Base-by-base conservation (phyloP, 2,329 filamentous ascomycete genomes). In the Botrytis fragariae region DNA sequence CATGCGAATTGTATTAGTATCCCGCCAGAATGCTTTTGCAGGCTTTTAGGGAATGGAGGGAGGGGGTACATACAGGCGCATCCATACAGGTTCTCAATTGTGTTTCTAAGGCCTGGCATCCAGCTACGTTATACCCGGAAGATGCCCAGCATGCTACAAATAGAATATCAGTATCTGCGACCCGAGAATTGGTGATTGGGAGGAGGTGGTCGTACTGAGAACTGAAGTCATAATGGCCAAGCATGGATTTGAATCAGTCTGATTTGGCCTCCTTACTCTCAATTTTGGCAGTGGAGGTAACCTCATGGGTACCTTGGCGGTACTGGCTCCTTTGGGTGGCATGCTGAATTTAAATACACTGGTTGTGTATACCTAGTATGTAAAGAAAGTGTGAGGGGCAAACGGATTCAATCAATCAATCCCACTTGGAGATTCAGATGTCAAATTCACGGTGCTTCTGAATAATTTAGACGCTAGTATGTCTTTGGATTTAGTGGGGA, bases 101-200 rank as follows among this genome's bases (percentile, higher is more conserved):
- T 72, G 86, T 85, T 82, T 91, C 89, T 77, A 91, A 80, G 60
- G 85, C 84, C 37, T 85, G 85, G 81, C 89, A 91, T 54, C 88
- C 89, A 20, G 85, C 80, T 9, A 87, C 85, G 81, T 84, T 91
- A 83, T 91, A 91, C 65, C 93, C 93, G 44, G 91, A 88, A 3
- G 93, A 95, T 1, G 93, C 93, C 93, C 93, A 96, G 83, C 93
- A 96, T 75, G 92, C 93, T 95, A 75, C 76, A 42, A 12, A 22
- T 16, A 2, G 18, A n/a, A 18, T 1, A 14, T 69, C 9, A 69
- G 32, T 32, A 42, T 44, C 22, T 54, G n/a, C 51, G 29, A 32
- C 3, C 42, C 29, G 22, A 20, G 35, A 3, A 44, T 22, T n/a
- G 22, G 7, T 22, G 25, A 14, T 37, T 35, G 7, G 20, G 44